Percentiles rank a stretch among this genome's conserved stretches.
These are phyloP conservation scores for Trametes gibbosa DNA, from an alignment of 768 basidiomycete species.

Conservation along the genomic window DNA sequence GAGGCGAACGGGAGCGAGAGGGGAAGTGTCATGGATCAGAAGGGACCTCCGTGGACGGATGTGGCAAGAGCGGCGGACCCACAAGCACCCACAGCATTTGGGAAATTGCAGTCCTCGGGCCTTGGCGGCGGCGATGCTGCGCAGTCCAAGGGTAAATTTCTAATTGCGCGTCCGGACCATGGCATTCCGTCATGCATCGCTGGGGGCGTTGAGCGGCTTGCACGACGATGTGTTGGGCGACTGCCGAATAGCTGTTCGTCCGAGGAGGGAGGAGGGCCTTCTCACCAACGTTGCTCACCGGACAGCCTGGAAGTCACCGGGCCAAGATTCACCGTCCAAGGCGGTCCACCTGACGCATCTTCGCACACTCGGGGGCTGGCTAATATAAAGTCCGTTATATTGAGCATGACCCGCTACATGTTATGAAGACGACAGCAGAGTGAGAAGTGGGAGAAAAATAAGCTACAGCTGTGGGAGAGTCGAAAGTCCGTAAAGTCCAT, in stretches of 20 bases:
- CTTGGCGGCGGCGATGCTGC: neutral
- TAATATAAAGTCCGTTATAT: no score
- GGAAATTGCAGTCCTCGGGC: neutral
- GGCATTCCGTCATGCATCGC: neutral
- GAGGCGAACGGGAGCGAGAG: no score
- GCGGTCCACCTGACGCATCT: no score
- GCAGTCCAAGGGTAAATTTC: no score
- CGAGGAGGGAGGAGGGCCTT: neutral
- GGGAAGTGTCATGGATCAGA: no score
- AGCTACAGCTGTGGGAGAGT: constrained; percentile 5
- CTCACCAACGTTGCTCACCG: neutral
- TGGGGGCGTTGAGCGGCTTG: neutral
- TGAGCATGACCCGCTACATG: constrained; percentile 1
- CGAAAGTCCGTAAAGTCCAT: neutral
- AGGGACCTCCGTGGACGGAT: no score
- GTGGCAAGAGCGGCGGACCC: constrained; percentile 2
- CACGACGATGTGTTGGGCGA: neutral
- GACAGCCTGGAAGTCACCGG: neutral
- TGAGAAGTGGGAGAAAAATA: neutral
- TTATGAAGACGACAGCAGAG: neutral
- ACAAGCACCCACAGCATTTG: constrained; percentile 11
- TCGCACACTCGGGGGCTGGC: no score
- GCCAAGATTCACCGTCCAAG: no score
- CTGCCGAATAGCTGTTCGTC: neutral
- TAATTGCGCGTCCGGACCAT: neutral